Evolutionary conservation across 495 filamentous ascomycete genomes (phyloP), one percentile per base, ranked within the genome.

Genomic region (Aspergillus hancockii): DNA sequence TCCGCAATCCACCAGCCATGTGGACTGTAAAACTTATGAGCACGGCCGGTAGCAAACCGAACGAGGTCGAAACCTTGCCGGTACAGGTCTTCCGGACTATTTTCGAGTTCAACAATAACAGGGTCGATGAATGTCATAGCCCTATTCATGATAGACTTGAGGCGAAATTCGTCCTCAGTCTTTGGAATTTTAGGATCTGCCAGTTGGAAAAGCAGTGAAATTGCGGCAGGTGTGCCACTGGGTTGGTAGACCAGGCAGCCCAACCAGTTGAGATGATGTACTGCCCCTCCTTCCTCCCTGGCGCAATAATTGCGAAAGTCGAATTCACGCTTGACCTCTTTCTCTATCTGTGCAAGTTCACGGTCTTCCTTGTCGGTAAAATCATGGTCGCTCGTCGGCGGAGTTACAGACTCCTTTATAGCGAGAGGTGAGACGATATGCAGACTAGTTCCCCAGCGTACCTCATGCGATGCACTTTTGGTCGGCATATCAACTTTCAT

Each of bases 181-280:
- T 31, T 4, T 2, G 58, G 62, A 6, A 54, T 12, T 22, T 71
- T 75, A 10, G 67, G 66, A 0, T 49, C 21, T 8, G 60, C 45
- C 4, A 62, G n/a, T 16, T 71, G 61, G 22, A 71, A 58, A 2
- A 69, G 69, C 4, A 78, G 63, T 0, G 73, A 79, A 7, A 73
- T 58, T 19, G 63, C 63, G 2, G 76, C 65, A 0, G 63, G 49
- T 2, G 75, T 79, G 0, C 36, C 8, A 38, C 69, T 75, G 19
- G 55, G 38, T 2, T 53, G 25, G 8, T 57, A 59, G 1, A 72
- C 57, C 3, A 60, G 60, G 4, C 51, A 0, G 0, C 71, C 64
- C 5, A 62, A 21, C 63, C 70, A 74, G 50, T 77, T 79, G 54
- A 67, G 71, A 49, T 80, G 77, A 22, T 79, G 77, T 3, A 69